These are phyloP conservation scores for Ananas comosus DNA, from an alignment of 176 grass and related monocot genomes.

Conservation along the genomic window DNA sequence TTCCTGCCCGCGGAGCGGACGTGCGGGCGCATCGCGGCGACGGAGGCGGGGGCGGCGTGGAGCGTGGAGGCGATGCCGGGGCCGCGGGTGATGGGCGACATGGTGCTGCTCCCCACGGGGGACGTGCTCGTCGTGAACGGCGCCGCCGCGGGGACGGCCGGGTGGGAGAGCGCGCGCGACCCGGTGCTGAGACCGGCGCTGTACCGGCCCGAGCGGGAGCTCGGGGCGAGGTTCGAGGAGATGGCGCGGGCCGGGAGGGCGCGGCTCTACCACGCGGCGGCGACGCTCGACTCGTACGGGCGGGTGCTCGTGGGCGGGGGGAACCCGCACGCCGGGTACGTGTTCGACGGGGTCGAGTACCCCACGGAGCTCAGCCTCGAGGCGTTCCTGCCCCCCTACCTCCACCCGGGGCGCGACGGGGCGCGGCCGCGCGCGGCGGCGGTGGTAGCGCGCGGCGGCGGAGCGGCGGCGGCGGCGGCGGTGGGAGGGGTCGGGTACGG, in stretches of 20 bases:
- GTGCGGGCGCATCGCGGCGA: conserved; percentile 48
- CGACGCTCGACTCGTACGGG: conserved; percentile 48
- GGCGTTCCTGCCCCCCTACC: conserved; percentile 70
- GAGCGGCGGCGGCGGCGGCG: conserved; percentile 18
- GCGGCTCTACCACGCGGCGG: conserved; percentile 81
- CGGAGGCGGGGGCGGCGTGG: conserved; percentile 48
- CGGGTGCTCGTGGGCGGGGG: conserved; percentile 68
- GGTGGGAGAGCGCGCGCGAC: conserved; percentile 63
- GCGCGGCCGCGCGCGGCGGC: conserved; percentile 26
- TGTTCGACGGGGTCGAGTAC: conserved; percentile 47
- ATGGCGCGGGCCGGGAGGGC: conserved; percentile 18
- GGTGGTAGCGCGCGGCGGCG: conserved; percentile 29
- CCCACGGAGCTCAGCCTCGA: conserved; percentile 79
- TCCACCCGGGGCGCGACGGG: conserved; percentile 29
- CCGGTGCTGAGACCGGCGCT: conserved; percentile 49
- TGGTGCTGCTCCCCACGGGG: conserved; percentile 69
- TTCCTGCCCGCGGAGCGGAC: conserved; percentile 42
- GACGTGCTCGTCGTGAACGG: conserved; percentile 76
- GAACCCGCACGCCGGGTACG: conserved; percentile 73
- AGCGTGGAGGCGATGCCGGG: conserved; percentile 63
- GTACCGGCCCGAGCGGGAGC: conserved; percentile 27
- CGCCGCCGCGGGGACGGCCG: conserved; percentile 46
- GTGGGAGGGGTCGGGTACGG: conserved; percentile 49
- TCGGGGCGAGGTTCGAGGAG: conserved; percentile 33
- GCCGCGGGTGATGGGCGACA: conserved; percentile 61